These are phyloP conservation scores for Pleoardoris graminearum DNA, from an alignment of 2,329 filamentous ascomycete genomes.

Conservation along the genomic window DNA sequence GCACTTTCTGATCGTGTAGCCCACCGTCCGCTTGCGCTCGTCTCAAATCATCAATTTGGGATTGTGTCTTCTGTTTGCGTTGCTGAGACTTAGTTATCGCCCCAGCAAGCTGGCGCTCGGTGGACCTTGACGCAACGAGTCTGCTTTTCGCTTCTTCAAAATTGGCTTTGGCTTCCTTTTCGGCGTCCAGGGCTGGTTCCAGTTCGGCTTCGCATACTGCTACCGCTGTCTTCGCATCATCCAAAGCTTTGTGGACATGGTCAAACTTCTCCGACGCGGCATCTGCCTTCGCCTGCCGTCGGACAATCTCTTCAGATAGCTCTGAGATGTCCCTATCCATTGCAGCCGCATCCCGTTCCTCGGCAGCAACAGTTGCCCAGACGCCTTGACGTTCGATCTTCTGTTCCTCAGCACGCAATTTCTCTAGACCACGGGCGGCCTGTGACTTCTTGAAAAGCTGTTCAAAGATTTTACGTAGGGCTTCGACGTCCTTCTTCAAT, in stretches of 20 bases:
- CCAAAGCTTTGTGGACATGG: constrained; percentile 47
- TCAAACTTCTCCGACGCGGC: constrained; percentile 49
- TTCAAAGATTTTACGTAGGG: constrained; percentile 61
- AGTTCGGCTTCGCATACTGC: constrained; percentile 42
- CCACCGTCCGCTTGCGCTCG: constrained; percentile 69
- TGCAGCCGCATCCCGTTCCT: constrained; percentile 59
- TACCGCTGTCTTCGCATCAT: constrained; percentile 42
- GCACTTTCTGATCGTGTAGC: constrained; percentile 63
- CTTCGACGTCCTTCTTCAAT: constrained; percentile 65
- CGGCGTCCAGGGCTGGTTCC: constrained; percentile 52
- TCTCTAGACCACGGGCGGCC: constrained; percentile 66
- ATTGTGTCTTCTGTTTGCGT: constrained; percentile 47
- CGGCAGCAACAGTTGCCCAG: constrained; percentile 84
- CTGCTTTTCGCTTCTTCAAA: constrained; percentile 59
- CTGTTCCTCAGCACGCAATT: constrained; percentile 63
- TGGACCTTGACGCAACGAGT: constrained; percentile 55
- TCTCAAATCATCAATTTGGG: constrained; percentile 59
- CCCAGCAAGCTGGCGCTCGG: constrained; percentile 68
- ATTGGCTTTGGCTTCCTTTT: constrained; percentile 55
- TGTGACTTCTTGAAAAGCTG: constrained; percentile 68
- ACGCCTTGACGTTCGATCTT: constrained; percentile 68
- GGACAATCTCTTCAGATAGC: constrained; percentile 54
- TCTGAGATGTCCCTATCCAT: constrained; percentile 32
- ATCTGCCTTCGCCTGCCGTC: constrained; percentile 51
- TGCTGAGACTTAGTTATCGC: constrained; percentile 59